Conservation (phyloP, 768 basidiomycete genomes). For the Suillus subalutaceus region DNA sequence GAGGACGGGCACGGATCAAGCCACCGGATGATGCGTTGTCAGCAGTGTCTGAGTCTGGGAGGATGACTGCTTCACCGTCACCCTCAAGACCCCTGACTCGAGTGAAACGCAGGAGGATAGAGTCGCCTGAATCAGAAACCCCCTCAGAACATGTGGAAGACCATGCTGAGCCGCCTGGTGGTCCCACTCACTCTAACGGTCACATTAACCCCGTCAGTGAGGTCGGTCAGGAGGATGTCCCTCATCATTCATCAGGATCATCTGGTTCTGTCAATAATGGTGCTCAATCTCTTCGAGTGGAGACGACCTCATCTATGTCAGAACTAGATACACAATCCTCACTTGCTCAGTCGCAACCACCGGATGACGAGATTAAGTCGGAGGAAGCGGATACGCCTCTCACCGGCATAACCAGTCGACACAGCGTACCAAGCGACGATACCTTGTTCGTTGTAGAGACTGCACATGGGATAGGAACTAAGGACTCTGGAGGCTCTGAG, state of each 20-base stretch:
- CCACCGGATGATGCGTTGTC: conserved; percentile 13
- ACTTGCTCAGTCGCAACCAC: conserved; percentile 5
- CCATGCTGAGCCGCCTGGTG: conserved; percentile 12
- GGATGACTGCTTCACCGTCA: conserved; percentile 13
- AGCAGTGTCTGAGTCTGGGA: conserved; percentile 5
- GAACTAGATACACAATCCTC: conserved; percentile 8
- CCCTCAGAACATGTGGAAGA: conserved; percentile 14
- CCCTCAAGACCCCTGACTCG: conserved; percentile 28
- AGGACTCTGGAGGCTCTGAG: conserved; percentile 22
- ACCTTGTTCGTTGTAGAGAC: conserved; percentile 47
- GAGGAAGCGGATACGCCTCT: conserved; percentile 58
- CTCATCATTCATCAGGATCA: conserved; percentile 4
- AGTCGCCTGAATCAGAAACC: conserved; percentile 36
- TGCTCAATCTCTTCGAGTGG: neutral
- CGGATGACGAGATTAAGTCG: conserved; percentile 43
- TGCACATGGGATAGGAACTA: conserved; percentile 29
- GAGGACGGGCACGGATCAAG: conserved; percentile 34
- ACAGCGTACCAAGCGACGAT: conserved; percentile 62
- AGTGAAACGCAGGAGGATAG: conserved; percentile 50
- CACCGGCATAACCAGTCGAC: conserved; percentile 50
- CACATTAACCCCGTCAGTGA: conserved; percentile 21
- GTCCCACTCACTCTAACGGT: conserved; percentile 15
- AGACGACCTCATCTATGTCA: conserved; percentile 3
- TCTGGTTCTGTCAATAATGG: neutral
- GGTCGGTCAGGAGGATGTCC: conserved; percentile 4